Evolutionary conservation across 805 yeast genomes (phyloP).

Genomic region (Schwanniomyces occidentalis): DNA sequence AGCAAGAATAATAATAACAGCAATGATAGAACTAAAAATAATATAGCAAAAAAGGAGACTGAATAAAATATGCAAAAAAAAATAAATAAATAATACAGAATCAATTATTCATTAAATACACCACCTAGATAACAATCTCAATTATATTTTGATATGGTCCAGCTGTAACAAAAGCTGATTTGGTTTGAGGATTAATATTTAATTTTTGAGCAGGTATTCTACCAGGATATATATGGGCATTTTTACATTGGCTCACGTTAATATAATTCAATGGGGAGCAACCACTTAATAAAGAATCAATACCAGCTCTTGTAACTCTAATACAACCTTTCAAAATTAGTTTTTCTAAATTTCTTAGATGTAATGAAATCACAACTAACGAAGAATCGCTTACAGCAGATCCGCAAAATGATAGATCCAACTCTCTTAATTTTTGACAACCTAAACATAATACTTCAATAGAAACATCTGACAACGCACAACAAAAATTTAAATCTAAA

Average conservation of each 20-base stretch:
- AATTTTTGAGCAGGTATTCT: conserved; percentile 58
- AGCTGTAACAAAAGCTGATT: conserved; percentile 59
- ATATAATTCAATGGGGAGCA: conserved; percentile 51
- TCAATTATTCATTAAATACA: neutral
- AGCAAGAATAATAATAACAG: too few species aligned
- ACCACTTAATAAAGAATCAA: conserved; percentile 63
- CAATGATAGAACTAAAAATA: too few species aligned
- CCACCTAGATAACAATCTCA: conserved; percentile 51
- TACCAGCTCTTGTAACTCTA: conserved; percentile 75
- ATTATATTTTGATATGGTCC: conserved; percentile 54
- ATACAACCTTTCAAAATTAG: conserved; percentile 68
- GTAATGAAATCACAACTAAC: conserved; percentile 56
- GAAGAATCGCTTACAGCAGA: conserved; percentile 77
- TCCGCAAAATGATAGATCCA: conserved; percentile 74
- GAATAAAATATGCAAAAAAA: too few species aligned
- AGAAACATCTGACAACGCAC: conserved; percentile 69
- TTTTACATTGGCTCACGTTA: conserved; percentile 71
- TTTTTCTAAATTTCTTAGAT: conserved; percentile 48
- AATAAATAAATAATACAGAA: neutral
- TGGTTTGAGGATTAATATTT: conserved; percentile 49
- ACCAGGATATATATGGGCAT: conserved; percentile 64
- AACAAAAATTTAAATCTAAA: conserved; percentile 70
- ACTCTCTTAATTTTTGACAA: conserved; percentile 52
- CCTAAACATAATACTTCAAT: conserved; percentile 66
- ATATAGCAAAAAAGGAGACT: too few species aligned